phyloP scores from a whole-genome alignment of 2,329 filamentous ascomycete genomes.

The Pseudonectria foliicola region DNA sequence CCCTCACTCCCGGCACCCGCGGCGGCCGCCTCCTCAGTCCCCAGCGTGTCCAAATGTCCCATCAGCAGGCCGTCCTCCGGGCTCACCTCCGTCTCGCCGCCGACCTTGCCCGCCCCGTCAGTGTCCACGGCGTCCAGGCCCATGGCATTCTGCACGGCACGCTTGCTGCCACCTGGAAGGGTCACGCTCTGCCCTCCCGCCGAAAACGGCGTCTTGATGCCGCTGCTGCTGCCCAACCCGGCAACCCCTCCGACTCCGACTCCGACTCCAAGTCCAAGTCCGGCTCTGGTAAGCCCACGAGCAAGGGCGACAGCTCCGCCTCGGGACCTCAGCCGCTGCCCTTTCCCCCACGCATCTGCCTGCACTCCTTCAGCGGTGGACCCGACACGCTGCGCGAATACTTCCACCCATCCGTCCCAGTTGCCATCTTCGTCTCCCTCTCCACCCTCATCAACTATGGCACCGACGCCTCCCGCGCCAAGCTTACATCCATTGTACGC shows the following conservation, averaged over 20 bases:
- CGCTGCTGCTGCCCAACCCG: conserved; percentile 33
- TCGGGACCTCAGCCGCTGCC: conserved; percentile 29
- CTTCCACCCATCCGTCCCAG: conserved; percentile 62
- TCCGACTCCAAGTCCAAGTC: conserved; percentile 31
- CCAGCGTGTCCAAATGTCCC: conserved; percentile 58
- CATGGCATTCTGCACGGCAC: conserved; percentile 64
- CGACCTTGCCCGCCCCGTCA: conserved; percentile 57
- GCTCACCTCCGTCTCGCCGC: conserved; percentile 67
- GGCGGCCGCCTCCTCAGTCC: conserved; percentile 63
- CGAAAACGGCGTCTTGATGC: conserved; percentile 48
- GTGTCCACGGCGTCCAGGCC: conserved; percentile 67
- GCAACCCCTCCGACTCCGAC: conserved; percentile 33
- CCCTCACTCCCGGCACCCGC: conserved; percentile 60
- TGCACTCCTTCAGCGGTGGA: conserved; percentile 87
- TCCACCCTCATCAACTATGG: conserved; percentile 75
- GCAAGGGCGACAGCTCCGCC: too few relatives aligned
- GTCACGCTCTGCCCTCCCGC: conserved; percentile 58
- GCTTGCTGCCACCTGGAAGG: conserved; percentile 61
- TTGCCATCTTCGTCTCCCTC: conserved; percentile 80
- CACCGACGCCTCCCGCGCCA: conserved; percentile 35
- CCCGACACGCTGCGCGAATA: conserved; percentile 73
- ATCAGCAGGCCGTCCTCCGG: conserved; percentile 60
- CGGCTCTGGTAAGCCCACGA: too few relatives aligned
- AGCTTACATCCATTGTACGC: conserved; percentile 59
- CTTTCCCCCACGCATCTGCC: conserved; percentile 81